phyloP scores from a whole-genome alignment of 495 filamentous ascomycete species.

The Articulospora tetracladia region DNA sequence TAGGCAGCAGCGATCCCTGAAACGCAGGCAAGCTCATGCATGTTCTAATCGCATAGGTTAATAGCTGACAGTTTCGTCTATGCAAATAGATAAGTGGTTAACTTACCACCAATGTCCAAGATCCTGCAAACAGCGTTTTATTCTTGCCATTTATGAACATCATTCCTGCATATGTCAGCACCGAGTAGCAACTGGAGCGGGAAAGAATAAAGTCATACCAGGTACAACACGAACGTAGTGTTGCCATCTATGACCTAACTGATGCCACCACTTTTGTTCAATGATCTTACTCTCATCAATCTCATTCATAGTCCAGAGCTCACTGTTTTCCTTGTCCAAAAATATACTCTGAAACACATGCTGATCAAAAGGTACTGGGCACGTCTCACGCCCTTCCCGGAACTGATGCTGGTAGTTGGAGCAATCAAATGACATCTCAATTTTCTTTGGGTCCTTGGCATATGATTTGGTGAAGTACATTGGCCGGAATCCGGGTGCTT shows the following conservation, averaged over 20 bases:
- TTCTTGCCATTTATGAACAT: conserved; percentile 75
- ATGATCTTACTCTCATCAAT: conserved; percentile 71
- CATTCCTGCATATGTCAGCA: conserved; percentile 59
- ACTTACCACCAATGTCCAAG: conserved; percentile 73
- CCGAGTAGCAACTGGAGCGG: background rate
- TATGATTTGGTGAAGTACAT: conserved; percentile 84
- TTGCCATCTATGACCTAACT: conserved; percentile 76
- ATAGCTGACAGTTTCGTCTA: background rate
- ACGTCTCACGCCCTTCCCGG: conserved; percentile 34
- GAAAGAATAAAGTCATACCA: background rate
- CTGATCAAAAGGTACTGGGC: conserved; percentile 45
- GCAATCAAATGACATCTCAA: conserved; percentile 87
- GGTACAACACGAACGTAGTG: conserved; percentile 66
- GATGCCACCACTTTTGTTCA: conserved; percentile 78
- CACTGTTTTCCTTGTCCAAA: conserved; percentile 60
- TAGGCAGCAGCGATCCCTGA: conserved; percentile 77
- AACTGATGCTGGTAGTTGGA: conserved; percentile 85
- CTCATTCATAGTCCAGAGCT: conserved; percentile 68
- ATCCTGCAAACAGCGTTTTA: conserved; percentile 63
- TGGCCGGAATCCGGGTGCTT: conserved; percentile 54
- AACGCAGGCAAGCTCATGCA: conserved; percentile 77
- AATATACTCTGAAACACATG: conserved; percentile 87
- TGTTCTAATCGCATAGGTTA: conserved; percentile 45
- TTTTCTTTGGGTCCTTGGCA: conserved; percentile 55
- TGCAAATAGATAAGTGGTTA: background rate